Evolutionary conservation across 1,139 yeast genomes (phyloP).

Genomic region (Nematodospora anomalae): DNA sequence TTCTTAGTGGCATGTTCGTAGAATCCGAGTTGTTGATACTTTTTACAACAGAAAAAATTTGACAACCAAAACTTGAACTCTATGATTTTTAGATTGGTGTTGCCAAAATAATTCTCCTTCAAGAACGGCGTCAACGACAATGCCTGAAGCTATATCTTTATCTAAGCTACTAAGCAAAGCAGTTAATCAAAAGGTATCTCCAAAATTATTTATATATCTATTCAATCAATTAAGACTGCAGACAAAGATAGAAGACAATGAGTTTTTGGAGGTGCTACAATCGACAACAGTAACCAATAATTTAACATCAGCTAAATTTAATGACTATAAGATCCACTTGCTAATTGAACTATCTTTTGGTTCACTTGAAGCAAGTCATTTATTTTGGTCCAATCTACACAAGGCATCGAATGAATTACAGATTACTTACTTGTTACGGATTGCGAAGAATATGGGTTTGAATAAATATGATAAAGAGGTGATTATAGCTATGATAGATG

Average conservation of each 20-base stretch:
- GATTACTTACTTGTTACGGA: slow-evolving; percentile 8
- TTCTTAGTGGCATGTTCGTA: too few relatives aligned
- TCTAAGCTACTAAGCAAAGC: slow-evolving; percentile 10
- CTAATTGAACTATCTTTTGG: slow-evolving; percentile 11
- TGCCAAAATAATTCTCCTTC: background rate
- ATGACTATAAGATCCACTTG: slow-evolving; percentile 7
- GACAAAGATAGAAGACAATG: slow-evolving; percentile 6
- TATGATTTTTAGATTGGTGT: too few relatives aligned
- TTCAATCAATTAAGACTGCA: slow-evolving; percentile 9
- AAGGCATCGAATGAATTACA: slow-evolving; percentile 5
- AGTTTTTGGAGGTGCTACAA: slow-evolving; percentile 10
- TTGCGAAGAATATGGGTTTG: slow-evolving; percentile 5
- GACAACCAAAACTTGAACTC: background rate
- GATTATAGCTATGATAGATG: slow-evolving; percentile 6
- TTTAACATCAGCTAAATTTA: slow-evolving; percentile 4
- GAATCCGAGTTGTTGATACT: too few relatives aligned
- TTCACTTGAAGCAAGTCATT: slow-evolving; percentile 6
- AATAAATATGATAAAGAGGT: slow-evolving; percentile 10
- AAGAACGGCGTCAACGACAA: too few relatives aligned
- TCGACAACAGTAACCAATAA: slow-evolving; percentile 1
- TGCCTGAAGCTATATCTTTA: slow-evolving; percentile 5
- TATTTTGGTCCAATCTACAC: slow-evolving; percentile 11
- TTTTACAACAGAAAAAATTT: background rate
- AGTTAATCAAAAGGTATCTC: slow-evolving; percentile 9
- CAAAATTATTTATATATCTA: slow-evolving; percentile 11